Base-by-base conservation (phyloP, 2,329 filamentous ascomycete genomes). In the Trichoderma arundinaceum region DNA sequence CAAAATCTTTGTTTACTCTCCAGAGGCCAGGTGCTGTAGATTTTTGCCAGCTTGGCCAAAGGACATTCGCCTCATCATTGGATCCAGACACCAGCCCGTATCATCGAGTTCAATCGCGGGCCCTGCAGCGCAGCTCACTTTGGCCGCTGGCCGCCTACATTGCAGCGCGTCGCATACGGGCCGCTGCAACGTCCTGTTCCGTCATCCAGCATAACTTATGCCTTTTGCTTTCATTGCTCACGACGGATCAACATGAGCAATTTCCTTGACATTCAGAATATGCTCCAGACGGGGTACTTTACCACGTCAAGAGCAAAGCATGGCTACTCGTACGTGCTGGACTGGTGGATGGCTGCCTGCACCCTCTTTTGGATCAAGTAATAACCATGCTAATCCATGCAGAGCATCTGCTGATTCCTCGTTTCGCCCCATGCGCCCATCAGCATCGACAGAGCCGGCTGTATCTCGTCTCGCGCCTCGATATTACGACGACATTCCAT, bases 261-360 rank as follows among this genome's bases (percentile, higher is more conserved):
- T 65, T 74, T 74, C 64, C 71, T 79, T 61, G 78, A 83, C 69
- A 79, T 84, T 44, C 76, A 83, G 49, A 77, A 78, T 68, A 74
- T 84, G 67, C 77, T 86, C 43, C 74, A 80, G 69, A 82, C 81
- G 69, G 83, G 83, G 62, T 83, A 81, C 65, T 86, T 82, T 72
- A 81, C 77, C 68, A 83, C 81, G 38, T 79, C 82, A 8, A 79
- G 83, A 68, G 77, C 79, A 43, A 75, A 72, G 64, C 74, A 71
- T 63, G 69, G 73, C 54, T 71, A 69, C 51, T 70, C 69, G 76
- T 77, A 68, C 51, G 73, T 69, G 39, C 54, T 33, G 28, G 17
- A 28, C 52, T 33, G 28, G 32, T 41, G 22, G 39, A 41, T 28
- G 39, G 41, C 49, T 65, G 43, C 65, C 65, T 35, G 41, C 43